Evolutionary conservation across 345 rosid species (phyloP).

Genomic region (Sonneratia alba): DNA sequence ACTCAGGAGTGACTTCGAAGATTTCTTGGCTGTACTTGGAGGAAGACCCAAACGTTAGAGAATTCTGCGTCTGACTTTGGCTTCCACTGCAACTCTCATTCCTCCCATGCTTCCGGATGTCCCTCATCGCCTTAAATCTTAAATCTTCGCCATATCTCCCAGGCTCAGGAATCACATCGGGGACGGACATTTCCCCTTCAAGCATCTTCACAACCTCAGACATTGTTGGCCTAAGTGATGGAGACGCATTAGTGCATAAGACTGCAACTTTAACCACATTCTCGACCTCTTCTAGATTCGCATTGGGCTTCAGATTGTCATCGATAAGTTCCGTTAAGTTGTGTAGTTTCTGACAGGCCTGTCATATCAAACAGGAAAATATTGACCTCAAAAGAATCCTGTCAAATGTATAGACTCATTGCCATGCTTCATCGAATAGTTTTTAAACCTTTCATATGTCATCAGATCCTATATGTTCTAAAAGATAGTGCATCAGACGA

Average conservation of each 20-base stretch:
- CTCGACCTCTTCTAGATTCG: conserved; percentile 15
- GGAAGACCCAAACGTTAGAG: neutral
- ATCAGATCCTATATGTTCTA: too few relatives aligned
- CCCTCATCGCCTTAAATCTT: conserved; percentile 18
- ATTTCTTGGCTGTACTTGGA: neutral
- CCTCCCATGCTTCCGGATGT: neutral
- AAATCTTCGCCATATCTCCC: conserved; percentile 12
- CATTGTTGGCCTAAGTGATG: conserved; percentile 23
- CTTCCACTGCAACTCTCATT: neutral
- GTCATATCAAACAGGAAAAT: neutral
- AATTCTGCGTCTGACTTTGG: neutral
- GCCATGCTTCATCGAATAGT: too few relatives aligned
- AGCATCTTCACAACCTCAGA: conserved; percentile 24
- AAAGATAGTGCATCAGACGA: too few relatives aligned
- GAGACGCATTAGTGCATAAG: conserved; percentile 20
- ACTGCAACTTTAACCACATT: conserved; percentile 18
- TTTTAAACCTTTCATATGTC: too few relatives aligned
- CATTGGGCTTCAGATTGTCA: conserved; percentile 11
- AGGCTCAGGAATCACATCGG: conserved; percentile 19
- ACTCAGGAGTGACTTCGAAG: neutral
- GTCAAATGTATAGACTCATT: too few relatives aligned
- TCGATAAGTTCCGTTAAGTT: conserved; percentile 16
- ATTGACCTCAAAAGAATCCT: too few relatives aligned
- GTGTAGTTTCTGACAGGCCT: conserved; percentile 22
- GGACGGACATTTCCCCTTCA: conserved; percentile 16